A percentile compares a stretch with the other conserved stretches of the same genome.
phyloP scores from a whole-genome alignment of 208 protist species.

The Crithidia acanthocephali region DNA sequence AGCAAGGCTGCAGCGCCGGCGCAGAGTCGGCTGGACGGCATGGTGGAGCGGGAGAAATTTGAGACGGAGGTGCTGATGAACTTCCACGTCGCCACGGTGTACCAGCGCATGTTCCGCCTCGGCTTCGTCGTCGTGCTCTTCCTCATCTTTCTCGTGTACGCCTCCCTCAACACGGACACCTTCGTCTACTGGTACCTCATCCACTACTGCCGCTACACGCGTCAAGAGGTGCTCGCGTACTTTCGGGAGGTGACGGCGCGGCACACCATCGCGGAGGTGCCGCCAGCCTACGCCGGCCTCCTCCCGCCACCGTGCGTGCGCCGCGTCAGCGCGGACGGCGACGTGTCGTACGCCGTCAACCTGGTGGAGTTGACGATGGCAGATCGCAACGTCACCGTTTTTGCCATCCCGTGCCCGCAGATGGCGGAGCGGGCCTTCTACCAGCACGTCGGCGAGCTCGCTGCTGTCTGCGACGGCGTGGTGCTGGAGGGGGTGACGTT shows the following conservation, averaged over 20 bases:
- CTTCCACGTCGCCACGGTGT: slow-evolving; percentile 84
- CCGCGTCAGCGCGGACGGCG: slow-evolving; percentile 32
- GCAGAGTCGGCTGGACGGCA: slow-evolving; percentile 24
- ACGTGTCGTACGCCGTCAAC: slow-evolving; percentile 56
- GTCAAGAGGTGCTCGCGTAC: slow-evolving; percentile 57
- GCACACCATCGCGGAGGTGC: slow-evolving; percentile 74
- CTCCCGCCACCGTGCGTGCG: slow-evolving; percentile 73
- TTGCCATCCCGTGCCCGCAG: slow-evolving; percentile 78
- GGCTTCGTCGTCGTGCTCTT: slow-evolving; percentile 40
- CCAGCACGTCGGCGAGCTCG: slow-evolving; percentile 53
- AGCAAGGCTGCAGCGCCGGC: slow-evolving; percentile 8
- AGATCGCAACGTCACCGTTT: slow-evolving; percentile 56
- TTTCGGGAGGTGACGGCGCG: slow-evolving; percentile 62
- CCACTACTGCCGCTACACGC: slow-evolving; percentile 47
- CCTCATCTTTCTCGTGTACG: slow-evolving; percentile 51
- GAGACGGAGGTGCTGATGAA: slow-evolving; percentile 69
- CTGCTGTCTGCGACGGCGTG: slow-evolving; percentile 57
- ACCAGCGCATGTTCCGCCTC: slow-evolving; percentile 74
- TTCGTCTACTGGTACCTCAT: slow-evolving; percentile 67
- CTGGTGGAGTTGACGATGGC: slow-evolving; percentile 65
- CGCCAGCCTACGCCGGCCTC: slow-evolving; percentile 65
- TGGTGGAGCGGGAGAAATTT: slow-evolving; percentile 81
- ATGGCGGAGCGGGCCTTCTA: slow-evolving; percentile 66
- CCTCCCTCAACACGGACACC: slow-evolving; percentile 61
- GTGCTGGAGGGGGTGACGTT: slow-evolving; percentile 79